These are phyloP conservation scores for Priceomyces carsonii DNA, from an alignment of 805 yeast species.

Conservation along the genomic window DNA sequence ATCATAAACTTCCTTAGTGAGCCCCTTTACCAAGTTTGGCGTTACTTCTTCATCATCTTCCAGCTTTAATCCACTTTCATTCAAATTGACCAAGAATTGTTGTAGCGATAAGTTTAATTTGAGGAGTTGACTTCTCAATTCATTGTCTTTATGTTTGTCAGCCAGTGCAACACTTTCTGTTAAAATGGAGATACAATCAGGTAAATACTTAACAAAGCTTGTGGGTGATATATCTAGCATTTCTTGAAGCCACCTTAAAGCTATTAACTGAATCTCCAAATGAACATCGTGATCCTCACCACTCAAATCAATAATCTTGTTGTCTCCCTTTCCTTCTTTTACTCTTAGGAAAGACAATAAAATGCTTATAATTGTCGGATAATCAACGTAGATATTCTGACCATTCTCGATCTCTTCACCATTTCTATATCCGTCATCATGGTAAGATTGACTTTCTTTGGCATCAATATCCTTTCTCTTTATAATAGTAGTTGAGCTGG, in stretches of 20 bases:
- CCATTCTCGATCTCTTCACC: constrained; percentile 36
- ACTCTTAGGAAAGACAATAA: constrained; percentile 78
- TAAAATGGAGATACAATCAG: constrained; percentile 70
- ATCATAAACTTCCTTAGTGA: constrained; percentile 38
- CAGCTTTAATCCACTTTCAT: constrained; percentile 17
- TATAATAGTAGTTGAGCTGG: constrained; percentile 26
- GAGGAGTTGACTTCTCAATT: constrained; percentile 36
- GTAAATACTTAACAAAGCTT: constrained; percentile 71
- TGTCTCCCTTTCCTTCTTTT: constrained; percentile 41
- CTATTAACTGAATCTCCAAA: constrained; percentile 71
- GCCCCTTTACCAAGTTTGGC: constrained; percentile 44
- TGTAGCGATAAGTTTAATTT: constrained; percentile 36
- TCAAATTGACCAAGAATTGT: constrained; percentile 30
- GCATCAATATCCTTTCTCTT: constrained; percentile 11
- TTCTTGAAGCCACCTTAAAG: constrained; percentile 79
- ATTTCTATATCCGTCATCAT: constrained; percentile 7
- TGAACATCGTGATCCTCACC: constrained; percentile 39
- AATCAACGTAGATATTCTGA: constrained; percentile 82
- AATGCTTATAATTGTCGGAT: constrained; percentile 76
- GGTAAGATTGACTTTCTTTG: neutral
- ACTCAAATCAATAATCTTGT: constrained; percentile 24
- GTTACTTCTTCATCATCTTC: constrained; percentile 23
- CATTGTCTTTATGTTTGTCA: constrained; percentile 37
- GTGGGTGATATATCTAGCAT: constrained; percentile 72
- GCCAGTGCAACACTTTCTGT: constrained; percentile 43